Base-by-base conservation (phyloP, 306 rosid genomes). In the Gillenia trifoliata region DNA sequence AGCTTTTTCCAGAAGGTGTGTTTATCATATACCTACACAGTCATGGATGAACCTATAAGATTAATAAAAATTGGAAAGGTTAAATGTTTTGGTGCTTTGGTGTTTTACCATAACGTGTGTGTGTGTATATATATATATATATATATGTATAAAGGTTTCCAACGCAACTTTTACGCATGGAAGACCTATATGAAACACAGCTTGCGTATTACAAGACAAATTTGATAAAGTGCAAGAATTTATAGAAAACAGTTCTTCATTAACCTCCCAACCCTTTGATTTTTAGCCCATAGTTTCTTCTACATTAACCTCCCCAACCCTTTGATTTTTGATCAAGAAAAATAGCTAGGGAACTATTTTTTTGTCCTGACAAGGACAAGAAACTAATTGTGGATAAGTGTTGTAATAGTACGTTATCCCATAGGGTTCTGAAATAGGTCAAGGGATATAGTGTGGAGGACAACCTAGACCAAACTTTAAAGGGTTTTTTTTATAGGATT, bases 361-460 rank as follows among this genome's bases (percentile, higher is more conserved):
- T 38, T 64, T 74, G 52, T 49, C 62, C 7, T 33, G 78, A 64
- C 45, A 49, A 74, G 23, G 70, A 47, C 71, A 64, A 15, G 41
- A 64, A 64, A 50, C n/a, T 34, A 64, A 74, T 64, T 74, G 34
- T 62, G 19, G 29, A 1, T 50, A n/a, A n/a, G n/a, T 6, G 17
- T 45, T 45, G 20, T 1, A 49, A 36, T 29, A 45, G 73, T 30
- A 50, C 74, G 8, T 28, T 17, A 62, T 71, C 25, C 25, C 33
- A 38, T 33, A 41, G 15, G n/a, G 29, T n/a, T 40, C 29, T 8
- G 69, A 73, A 62, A 12, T 11, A 41, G 60, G 47, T n/a, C 69
- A 10, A n/a, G 25, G 40, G 19, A 38, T 38, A 40, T 40, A 61
- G 45, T 19, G 69, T 11, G 63, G 8, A 57, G 19, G 31, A 57